Percentiles rank a stretch among this genome's conserved stretches.
phyloP scores from a whole-genome alignment of 2,329 filamentous ascomycete genomes.

The Balansia obtecta region DNA sequence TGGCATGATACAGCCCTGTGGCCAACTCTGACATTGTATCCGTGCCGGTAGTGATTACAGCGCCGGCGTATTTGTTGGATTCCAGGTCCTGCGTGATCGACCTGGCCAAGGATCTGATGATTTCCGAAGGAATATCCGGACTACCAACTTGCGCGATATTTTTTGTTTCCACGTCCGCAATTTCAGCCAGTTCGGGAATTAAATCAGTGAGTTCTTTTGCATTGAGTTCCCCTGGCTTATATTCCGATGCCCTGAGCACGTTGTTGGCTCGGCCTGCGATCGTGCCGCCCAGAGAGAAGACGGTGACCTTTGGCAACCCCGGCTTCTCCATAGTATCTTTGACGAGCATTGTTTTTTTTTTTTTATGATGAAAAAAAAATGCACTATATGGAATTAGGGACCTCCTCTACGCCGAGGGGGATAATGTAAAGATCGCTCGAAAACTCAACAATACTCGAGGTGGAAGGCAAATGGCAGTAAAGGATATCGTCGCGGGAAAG shows the following conservation, averaged over 20 bases:
- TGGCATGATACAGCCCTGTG: neutral
- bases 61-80: conserved; percentile 29
- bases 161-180: conserved; percentile 41
- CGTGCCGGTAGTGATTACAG: conserved; percentile 52
- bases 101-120: conserved; percentile 34
- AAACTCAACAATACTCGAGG: too few relatives aligned
- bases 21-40: conserved; percentile 51
- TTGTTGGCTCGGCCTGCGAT: conserved; percentile 41
- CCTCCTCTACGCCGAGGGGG: too few relatives aligned
- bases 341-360: too few relatives aligned
- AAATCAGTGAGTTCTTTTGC: conserved; percentile 39
- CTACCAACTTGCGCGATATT: conserved; percentile 39
- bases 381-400: too few relatives aligned
- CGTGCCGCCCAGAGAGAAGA: conserved; percentile 46
- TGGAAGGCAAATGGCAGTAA: too few relatives aligned
- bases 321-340: neutral
- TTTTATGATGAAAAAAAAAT: too few relatives aligned
- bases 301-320: conserved; percentile 40
- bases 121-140: conserved; percentile 32
- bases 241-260: conserved; percentile 32
- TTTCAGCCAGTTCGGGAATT: conserved; percentile 40
- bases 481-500: too few relatives aligned
- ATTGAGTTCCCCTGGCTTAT: conserved; percentile 30
- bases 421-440: too few relatives aligned
- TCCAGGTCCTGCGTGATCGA: conserved; percentile 36